phyloP scores from a whole-genome alignment of 495 filamentous ascomycete species.

The Daldinia decipiens region DNA sequence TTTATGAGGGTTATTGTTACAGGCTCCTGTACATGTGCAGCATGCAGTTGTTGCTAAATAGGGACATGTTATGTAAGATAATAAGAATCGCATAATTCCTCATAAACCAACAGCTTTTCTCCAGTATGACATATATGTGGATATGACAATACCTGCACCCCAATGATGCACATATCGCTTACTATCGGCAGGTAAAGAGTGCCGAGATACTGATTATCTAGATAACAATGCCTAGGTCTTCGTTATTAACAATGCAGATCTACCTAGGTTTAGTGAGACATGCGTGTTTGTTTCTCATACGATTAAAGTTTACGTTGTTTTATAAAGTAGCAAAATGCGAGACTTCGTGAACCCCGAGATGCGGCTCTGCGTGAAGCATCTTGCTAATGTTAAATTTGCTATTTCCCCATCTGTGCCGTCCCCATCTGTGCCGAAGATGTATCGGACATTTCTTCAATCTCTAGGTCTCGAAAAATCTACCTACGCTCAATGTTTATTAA shows the following conservation, averaged over 20 bases:
- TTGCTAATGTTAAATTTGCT: not conserved
- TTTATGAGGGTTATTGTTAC: no score
- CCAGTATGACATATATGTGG: not conserved
- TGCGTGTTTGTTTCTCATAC: not conserved
- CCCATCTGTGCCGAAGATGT: not conserved
- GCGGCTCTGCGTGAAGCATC: slow-evolving; percentile 20
- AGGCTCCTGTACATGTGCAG: no score
- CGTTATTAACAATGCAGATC: not conserved
- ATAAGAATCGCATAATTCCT: no score
- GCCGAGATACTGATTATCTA: not conserved
- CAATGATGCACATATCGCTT: not conserved
- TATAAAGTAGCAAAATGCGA: not conserved
- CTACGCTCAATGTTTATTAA: not conserved
- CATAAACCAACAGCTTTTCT: not conserved
- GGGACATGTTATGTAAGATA: not conserved
- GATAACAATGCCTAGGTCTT: not conserved
- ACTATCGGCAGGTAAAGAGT: not conserved
- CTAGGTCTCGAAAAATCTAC: not conserved
- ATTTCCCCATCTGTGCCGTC: not conserved
- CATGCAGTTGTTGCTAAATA: not conserved
- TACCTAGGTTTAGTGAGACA: not conserved
- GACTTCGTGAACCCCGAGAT: slow-evolving; percentile 9
- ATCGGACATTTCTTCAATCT: not conserved
- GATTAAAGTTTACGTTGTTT: not conserved
- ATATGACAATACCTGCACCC: not conserved